phyloP scores from a whole-genome alignment of 2,329 filamentous ascomycete species.

The Penicillium sp. region DNA sequence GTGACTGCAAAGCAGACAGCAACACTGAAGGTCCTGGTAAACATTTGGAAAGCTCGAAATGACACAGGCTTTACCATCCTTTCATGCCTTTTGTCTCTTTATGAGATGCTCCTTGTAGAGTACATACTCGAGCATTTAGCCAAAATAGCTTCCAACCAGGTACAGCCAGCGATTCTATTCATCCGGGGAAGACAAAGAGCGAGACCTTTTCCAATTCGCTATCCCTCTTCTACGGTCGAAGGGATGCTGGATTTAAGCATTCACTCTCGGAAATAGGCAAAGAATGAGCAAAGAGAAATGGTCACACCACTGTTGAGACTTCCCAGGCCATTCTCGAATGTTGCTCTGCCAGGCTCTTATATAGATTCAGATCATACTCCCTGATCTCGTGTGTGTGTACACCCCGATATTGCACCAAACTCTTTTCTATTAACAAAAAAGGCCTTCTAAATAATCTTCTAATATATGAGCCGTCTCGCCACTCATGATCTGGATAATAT shows the following conservation, averaged over 20 bases:
- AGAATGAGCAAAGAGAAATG: neutral
- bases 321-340: neutral
- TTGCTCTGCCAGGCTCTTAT: neutral
- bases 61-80: neutral
- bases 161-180: constrained; percentile 1
- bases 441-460: neutral
- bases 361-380: neutral
- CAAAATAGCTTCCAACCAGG: constrained; percentile 4
- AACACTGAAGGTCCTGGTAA: neutral
- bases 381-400: neutral
- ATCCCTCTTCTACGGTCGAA: neutral
- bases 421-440: neutral
- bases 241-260: neutral
- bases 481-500: neutral
- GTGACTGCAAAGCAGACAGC: constrained; percentile 2
- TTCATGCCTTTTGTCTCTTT: neutral
- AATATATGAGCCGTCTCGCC: neutral
- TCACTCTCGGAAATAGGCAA: neutral
- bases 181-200: neutral
- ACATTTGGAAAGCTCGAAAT: constrained; percentile 3
- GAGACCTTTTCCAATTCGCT: neutral
- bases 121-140: neutral
- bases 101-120: neutral
- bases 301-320: neutral
- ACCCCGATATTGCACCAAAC: neutral